Base-by-base conservation (phyloP, 2,329 filamentous ascomycete species). In the Emmonsia crescens region DNA sequence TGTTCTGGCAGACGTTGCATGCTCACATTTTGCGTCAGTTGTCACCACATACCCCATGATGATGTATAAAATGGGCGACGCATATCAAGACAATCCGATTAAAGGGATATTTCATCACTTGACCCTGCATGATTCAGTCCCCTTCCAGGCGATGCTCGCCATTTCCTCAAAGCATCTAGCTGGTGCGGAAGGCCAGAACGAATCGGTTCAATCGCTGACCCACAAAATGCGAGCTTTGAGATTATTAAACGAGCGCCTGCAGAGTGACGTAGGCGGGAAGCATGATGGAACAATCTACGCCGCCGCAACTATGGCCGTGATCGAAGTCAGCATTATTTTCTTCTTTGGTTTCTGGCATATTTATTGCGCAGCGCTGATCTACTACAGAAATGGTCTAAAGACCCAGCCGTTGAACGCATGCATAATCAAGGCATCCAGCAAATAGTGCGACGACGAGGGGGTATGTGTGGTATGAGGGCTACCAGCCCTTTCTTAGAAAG, bases 141-240 rank as follows among this genome's bases (percentile, higher is more conserved):
- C 71, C 5, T 72, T 72, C 51, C 70, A 72, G 40, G 70, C 71
- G 24, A 72, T 72, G 71, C 68, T 72, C 58, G 70, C 71, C 9
- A 71, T 72, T 65, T 69, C 71, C 19, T 68, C 71, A 19, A 72
- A 71, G 57, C 71, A 72, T 57, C 68, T 66, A 29, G 70, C 71
- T 27, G 69, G 69, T 40, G 69, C 70, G n/a, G 68, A 70, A 58
- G 70, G 70, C 12, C 69, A 66, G 49, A 62, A 64, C 9, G 71
- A 72, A 33, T 71, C 70, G 9, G 67, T 72, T 31, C 68, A 70
- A 56, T 72, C 70, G n/a, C 65, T 72, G 16, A 71, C 69, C 9
- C 71, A 72, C 52, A 72, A 72, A 61, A 72, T 70, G 67, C 67
- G 69, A n/a, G 66, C 71, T 16, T 62, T 72, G 60, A 65, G 67